These are phyloP conservation scores for Chlorella vulgaris DNA, from an alignment of 139 green algal species.

Conservation along the genomic window DNA sequence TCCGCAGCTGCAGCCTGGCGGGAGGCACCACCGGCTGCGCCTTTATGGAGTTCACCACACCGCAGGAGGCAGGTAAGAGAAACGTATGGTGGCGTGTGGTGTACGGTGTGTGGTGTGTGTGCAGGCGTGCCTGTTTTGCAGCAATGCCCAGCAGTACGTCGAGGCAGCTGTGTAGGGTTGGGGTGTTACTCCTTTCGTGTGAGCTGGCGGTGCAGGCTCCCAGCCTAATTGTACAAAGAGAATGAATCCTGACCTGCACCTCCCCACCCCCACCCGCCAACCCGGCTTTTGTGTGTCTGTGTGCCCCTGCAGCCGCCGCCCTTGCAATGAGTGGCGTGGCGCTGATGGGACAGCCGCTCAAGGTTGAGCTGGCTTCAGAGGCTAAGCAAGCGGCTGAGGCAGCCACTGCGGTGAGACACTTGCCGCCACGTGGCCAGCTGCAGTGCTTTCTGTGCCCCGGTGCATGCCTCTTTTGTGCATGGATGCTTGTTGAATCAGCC, in stretches of 20 bases:
- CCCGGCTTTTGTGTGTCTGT: not conserved
- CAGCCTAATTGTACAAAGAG: too few species aligned
- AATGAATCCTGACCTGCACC: not conserved
- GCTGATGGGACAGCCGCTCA: slow-evolving; percentile 40
- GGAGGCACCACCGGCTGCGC: slow-evolving; percentile 43
- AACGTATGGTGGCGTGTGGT: too few species aligned
- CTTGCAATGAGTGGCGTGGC: slow-evolving; percentile 51
- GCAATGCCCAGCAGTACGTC: too few species aligned
- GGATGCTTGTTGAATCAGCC: too few species aligned
- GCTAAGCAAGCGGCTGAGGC: slow-evolving; percentile 9
- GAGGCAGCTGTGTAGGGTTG: too few species aligned
- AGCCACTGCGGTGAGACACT: not conserved
- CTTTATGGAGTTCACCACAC: slow-evolving; percentile 58
- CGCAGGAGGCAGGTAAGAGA: slow-evolving; percentile 17
- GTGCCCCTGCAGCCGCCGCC: slow-evolving; percentile 14
- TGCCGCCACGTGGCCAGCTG: too few species aligned
- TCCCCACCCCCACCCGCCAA: not conserved
- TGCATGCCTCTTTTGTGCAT: too few species aligned
- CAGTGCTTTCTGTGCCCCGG: not conserved
- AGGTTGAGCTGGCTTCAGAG: slow-evolving; percentile 18
- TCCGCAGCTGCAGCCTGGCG: slow-evolving; percentile 44
- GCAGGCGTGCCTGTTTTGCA: too few species aligned
- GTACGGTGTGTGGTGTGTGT: not conserved
- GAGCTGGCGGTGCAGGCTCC: too few species aligned
- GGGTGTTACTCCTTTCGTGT: too few species aligned